phyloP scores from a whole-genome alignment of 1,284 basidiomycete genomes.

The Malassezia sympodialis region DNA sequence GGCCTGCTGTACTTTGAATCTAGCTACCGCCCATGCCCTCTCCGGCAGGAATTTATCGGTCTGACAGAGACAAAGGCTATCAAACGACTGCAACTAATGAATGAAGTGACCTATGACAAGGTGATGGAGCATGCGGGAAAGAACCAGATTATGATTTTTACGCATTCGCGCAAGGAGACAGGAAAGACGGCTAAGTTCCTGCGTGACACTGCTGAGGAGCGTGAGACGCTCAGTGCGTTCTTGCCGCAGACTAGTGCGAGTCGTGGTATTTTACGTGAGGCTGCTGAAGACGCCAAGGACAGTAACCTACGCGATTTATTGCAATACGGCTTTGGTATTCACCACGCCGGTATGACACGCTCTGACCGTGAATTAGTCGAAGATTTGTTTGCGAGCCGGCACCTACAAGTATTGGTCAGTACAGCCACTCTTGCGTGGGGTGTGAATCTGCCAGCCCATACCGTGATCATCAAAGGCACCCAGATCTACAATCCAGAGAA shows the following conservation, averaged over 20 bases:
- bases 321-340: constrained; percentile 93
- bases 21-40: constrained; percentile 82
- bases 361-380: constrained; percentile 87
- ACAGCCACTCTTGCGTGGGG: constrained; percentile 99
- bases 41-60: constrained; percentile 94
- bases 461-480: constrained; percentile 98
- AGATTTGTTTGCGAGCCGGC: constrained; percentile 84
- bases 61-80: constrained; percentile 99
- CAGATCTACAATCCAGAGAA: constrained; percentile 99
- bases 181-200: constrained; percentile 94
- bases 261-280: constrained; percentile 49
- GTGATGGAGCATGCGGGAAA: constrained; percentile 43
- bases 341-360: constrained; percentile 97
- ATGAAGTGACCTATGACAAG: constrained; percentile 99
- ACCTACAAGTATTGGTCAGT: constrained; percentile 87
- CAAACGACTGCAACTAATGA: constrained; percentile 94
- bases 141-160: constrained; percentile 65
- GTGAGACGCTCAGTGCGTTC: constrained; percentile 89
- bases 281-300: constrained; percentile 75
- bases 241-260: constrained; percentile 52
- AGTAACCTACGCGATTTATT: constrained; percentile 75
- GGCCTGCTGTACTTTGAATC: constrained; percentile 92
- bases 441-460: constrained; percentile 94
- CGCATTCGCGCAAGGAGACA: constrained; percentile 96
- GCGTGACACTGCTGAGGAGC: constrained; percentile 87